Base-by-base conservation (phyloP, 768 basidiomycete genomes). In the Xerocomellus dryophilus region DNA sequence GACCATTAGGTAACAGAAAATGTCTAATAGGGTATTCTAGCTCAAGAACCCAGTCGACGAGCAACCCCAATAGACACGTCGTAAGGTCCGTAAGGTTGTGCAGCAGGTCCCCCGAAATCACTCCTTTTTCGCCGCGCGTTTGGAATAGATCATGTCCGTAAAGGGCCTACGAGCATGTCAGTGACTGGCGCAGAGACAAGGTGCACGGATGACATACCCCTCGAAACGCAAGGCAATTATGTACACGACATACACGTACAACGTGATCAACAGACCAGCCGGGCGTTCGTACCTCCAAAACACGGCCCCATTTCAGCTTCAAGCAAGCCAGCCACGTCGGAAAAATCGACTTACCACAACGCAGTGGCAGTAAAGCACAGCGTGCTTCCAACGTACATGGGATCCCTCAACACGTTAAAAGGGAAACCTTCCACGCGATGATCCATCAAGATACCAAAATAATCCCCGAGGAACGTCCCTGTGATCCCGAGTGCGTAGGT, bases 381-480 rank as follows among this genome's bases (percentile, higher is more conserved):
- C 6, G 93, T 94, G 65, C 88, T 93, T 8, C 96, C 96, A 43
- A 93, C 89, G 66, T 99, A 98, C 96, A 99, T 99, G 0, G 96
- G 96, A 70, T 97, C 88, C 18, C 82, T 78, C 39, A 95, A 78
- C 43, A 97, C 80, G 67, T 96, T 96, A 79, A 98, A 99, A 0
- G 96, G 96, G 77, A 99, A 99, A 68, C 90, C 88, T 64, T 93
- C 88, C n/a, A 98, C 94, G 47, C 90, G 78, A 56, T 86, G 78
- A 64, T 92, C 85, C 93, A 88, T 93, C 58, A 90, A 72, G 55
- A 92, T 90, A 4, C 88, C 90, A 60, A 93, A 91, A 66, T 91
- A 91, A 66, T 89, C 89, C 2, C 74, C 89, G 43, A 92, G 76
- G 76, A 94, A 97, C 2, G 93, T 97, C 35, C 95, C 96, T 3